These are phyloP conservation scores for Trametes villosa DNA, from an alignment of 768 basidiomycete genomes.

Conservation along the genomic window DNA sequence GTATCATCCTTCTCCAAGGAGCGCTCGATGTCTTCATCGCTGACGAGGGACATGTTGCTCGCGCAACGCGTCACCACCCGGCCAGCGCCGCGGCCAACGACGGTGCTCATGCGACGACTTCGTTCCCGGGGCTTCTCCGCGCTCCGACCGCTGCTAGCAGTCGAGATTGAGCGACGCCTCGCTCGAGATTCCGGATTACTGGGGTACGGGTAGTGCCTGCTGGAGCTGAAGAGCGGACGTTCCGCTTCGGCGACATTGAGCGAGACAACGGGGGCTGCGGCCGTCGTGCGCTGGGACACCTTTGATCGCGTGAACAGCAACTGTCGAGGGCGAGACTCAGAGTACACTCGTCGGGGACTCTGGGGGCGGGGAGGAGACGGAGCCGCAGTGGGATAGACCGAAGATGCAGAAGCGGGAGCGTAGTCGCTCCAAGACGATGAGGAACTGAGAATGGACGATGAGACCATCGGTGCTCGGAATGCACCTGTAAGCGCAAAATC, in stretches of 20 bases:
- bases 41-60: constrained; percentile 14
- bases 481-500: constrained; percentile 9
- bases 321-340: background rate
- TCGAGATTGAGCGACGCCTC: constrained; percentile 13
- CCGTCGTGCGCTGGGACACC: constrained; percentile 7
- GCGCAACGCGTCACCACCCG: constrained; percentile 3
- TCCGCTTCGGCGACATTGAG: constrained; percentile 21
- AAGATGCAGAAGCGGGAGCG: background rate
- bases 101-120: constrained; percentile 15
- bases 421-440: constrained; percentile 1
- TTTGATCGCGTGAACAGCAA: background rate
- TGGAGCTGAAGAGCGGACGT: background rate
- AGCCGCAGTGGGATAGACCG: constrained; percentile 1
- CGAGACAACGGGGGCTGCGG: constrained; percentile 22
- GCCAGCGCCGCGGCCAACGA: constrained; percentile 18
- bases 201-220: constrained; percentile 11
- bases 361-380: background rate
- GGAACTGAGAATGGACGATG: background rate
- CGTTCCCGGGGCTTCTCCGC: constrained; percentile 3
- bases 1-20: constrained; percentile 18
- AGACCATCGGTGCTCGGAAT: constrained; percentile 14
- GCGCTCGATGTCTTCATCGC: constrained; percentile 25
- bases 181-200: background rate
- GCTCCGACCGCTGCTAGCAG: constrained; percentile 7
- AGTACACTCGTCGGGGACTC: background rate